phyloP scores from a whole-genome alignment of 192 early-diverging fungal species.

The Coemansia erecta region DNA sequence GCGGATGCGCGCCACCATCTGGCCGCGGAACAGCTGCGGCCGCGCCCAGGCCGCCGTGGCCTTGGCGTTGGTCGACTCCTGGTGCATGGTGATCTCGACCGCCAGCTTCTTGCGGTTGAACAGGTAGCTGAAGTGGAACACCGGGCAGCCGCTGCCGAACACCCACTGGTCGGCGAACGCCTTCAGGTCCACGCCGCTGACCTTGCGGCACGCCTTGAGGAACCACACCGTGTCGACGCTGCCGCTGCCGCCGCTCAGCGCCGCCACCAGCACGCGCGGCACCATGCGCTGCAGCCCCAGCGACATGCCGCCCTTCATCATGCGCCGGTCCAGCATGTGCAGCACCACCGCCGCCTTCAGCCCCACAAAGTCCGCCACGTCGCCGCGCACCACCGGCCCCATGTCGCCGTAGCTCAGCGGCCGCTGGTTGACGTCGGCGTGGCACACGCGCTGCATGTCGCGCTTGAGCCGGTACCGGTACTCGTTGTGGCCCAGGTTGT shows the following conservation, averaged over 20 bases:
- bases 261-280: constrained; percentile 72
- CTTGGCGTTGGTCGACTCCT: constrained; percentile 62
- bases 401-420: constrained; percentile 74
- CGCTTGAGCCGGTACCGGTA: constrained; percentile 73
- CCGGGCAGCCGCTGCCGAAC: constrained; percentile 85
- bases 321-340: constrained; percentile 86
- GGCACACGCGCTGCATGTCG: constrained; percentile 80
- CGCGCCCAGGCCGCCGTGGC: constrained; percentile 48
- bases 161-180: constrained; percentile 94
- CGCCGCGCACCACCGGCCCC: constrained; percentile 53
- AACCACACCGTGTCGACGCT: constrained; percentile 71
- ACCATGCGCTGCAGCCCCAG: constrained; percentile 74
- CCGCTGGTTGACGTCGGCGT: constrained; percentile 82
- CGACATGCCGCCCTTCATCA: constrained; percentile 72
- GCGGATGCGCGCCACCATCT: constrained; percentile 71
- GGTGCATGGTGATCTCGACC: constrained; percentile 83
- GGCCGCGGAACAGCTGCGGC: constrained; percentile 56
- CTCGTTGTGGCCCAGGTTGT: constrained; percentile 87
- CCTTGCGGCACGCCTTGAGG: constrained; percentile 77
- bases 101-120: constrained; percentile 97
- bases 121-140: constrained; percentile 74
- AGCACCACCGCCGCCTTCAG: constrained; percentile 87
- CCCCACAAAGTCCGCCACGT: constrained; percentile 71
- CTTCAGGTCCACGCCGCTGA: constrained; percentile 80
- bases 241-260: constrained; percentile 64